Base-by-base conservation (phyloP, 495 filamentous ascomycete genomes). In the Trichodelitschia bisporula region DNA sequence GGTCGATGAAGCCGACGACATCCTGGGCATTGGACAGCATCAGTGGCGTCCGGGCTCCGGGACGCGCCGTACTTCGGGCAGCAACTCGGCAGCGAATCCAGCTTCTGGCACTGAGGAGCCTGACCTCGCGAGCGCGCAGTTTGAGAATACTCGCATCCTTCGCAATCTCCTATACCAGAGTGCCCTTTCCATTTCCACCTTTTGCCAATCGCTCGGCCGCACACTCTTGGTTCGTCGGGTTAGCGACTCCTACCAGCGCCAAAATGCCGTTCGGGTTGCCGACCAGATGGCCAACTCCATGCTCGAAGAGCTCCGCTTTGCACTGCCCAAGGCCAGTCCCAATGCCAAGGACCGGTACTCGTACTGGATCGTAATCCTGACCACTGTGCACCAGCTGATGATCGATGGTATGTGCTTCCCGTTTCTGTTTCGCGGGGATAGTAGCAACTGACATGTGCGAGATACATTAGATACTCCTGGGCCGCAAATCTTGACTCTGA, bases 151-250 rank as follows among this genome's bases (percentile, higher is more conserved):
- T 18, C 64, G 66, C 37, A 71, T 61, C 15, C 56, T 93, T 31
- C 64, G 72, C 4, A 72, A 72, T 40, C 57, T 93, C 8, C 59
- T 95, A 8, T 71, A 70, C 37, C 68, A 75, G 20, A 54, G 83
- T 14, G 64, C 79, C 18, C 63, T 64, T 2, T 66, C 66, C 1
- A 69, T 79, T 19, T 66, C 72, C 9, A 64, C 68, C 3, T 80
- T 89, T 42, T 73, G 80, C 46, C 77, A 83, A 35, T 60, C 60
- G 8, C 56, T 95, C 19, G 83, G 78, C 4, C 84, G 78, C 45
- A 63, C 69, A 17, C 54, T 97, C 8, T 55, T 91, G 8, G 60
- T 64, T 18, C 75, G 77, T 36, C 64, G 77, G 15, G 62, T 60
- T 31, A 55, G 55, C 13, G 80, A 93, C 38, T 25, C 51, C 44